Evolutionary conservation across 2,329 filamentous ascomycete species (phyloP).

Genomic region (Pyrenophora tritici-repentis): DNA sequence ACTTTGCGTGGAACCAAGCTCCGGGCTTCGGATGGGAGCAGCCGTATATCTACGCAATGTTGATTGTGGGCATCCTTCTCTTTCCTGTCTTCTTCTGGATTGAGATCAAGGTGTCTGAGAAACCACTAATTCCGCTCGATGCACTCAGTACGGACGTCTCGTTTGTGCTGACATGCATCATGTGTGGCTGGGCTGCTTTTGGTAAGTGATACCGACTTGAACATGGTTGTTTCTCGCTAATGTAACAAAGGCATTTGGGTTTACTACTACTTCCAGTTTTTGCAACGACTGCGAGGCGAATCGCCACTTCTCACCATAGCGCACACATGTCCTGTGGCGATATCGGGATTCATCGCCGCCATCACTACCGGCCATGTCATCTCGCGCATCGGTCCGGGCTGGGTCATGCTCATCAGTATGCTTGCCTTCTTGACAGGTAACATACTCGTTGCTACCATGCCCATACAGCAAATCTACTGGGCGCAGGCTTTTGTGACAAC

Average conservation of each 20-base stretch:
- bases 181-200: conserved; percentile 49
- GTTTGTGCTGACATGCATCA: conserved; percentile 62
- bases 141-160: conserved; percentile 55
- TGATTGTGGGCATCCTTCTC: conserved; percentile 63
- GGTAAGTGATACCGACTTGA: conserved; percentile 21
- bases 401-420: conserved; percentile 43
- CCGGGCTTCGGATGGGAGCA: conserved; percentile 63
- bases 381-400: conserved; percentile 31
- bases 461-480: conserved; percentile 52
- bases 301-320: conserved; percentile 38
- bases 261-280: conserved; percentile 42
- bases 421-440: conserved; percentile 42
- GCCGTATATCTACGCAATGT: conserved; percentile 60
- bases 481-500: conserved; percentile 43
- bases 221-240: neutral
- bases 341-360: conserved; percentile 41
- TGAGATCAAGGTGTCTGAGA: conserved; percentile 51
- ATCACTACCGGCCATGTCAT: conserved; percentile 40
- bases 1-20: conserved; percentile 71
- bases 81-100: conserved; percentile 61
- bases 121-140: conserved; percentile 64
- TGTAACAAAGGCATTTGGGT: conserved; percentile 29
- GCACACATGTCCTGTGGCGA: conserved; percentile 30
- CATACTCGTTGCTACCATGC: conserved; percentile 49
- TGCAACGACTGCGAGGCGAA: conserved; percentile 28